Conservation (phyloP, 2,329 filamentous ascomycete genomes). For the Aspergillus tanneri region DNA sequence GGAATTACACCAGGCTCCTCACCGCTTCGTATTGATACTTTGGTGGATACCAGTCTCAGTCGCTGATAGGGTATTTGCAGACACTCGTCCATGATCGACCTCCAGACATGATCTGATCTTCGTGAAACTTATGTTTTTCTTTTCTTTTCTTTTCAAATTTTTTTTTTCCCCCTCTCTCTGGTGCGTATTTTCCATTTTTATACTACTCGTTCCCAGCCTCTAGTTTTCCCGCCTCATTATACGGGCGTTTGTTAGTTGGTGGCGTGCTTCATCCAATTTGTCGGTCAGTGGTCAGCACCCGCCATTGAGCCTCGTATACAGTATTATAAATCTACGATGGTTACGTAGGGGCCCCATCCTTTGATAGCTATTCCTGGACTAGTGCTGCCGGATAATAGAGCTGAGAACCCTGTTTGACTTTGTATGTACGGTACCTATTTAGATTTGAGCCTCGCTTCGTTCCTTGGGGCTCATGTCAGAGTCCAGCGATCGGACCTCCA, state of each 20-base stretch:
- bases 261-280: too few species aligned
- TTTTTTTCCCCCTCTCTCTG: too few species aligned
- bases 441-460: not conserved
- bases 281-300: too few species aligned
- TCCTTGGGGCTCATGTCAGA: constrained; percentile 5
- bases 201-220: too few species aligned
- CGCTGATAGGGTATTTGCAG: not conserved
- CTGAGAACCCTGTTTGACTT: not conserved
- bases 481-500: constrained; percentile 8
- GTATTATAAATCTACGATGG: not conserved
- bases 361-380: not conserved
- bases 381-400: not conserved
- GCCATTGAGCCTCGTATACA: not conserved
- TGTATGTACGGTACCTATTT: too few species aligned
- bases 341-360: not conserved
- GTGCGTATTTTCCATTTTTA: too few species aligned
- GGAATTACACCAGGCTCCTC: constrained; percentile 5
- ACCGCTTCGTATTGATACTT: constrained; percentile 7
- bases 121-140: too few species aligned
- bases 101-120: not conserved
- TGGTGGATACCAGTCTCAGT: not conserved
- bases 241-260: too few species aligned
- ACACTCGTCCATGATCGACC: not conserved
- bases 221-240: too few species aligned
- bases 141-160: too few species aligned